A percentile compares a stretch with the other conserved stretches of the same genome.
Evolutionary conservation across 1,284 basidiomycete genomes (phyloP).

Genomic region (Tetrapyrgos nigripes): DNA sequence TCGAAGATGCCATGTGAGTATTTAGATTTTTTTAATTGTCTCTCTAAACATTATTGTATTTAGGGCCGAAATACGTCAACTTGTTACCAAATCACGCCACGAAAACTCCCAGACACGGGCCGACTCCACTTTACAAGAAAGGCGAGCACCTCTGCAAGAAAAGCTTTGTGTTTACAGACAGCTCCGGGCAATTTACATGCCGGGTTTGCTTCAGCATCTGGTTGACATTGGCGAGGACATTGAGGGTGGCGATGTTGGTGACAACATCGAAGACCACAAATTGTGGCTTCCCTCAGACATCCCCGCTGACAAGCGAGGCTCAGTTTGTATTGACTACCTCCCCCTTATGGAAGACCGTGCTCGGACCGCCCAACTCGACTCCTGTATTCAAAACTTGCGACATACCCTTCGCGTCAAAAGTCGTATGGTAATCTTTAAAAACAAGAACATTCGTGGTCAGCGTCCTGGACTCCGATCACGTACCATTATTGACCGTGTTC

Average conservation of each 20-base stretch:
- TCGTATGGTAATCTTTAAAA: conserved; percentile 21
- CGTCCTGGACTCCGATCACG: conserved; percentile 16
- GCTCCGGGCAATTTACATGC: conserved; percentile 19
- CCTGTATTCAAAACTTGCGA: conserved; percentile 17
- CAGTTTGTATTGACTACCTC: conserved; percentile 16
- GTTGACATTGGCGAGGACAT: background rate
- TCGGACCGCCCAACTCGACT: conserved; percentile 17
- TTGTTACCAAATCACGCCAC: background rate
- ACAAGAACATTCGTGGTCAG: conserved; percentile 23
- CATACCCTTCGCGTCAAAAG: conserved; percentile 21
- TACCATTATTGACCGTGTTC: conserved; percentile 20
- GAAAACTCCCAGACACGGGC: background rate
- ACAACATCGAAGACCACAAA: conserved; percentile 17
- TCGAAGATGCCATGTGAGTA: background rate
- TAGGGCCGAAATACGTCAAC: background rate
- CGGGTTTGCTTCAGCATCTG: conserved; percentile 14
- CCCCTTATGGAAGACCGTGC: conserved; percentile 18
- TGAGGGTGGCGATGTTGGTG: background rate
- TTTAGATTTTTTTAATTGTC: conserved; percentile 4
- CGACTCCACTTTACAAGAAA: conserved; percentile 11
- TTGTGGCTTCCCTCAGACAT: conserved; percentile 25
- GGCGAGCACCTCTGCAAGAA: conserved; percentile 14
- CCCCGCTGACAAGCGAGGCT: background rate
- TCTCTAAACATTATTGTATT: background rate
- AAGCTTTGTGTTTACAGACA: conserved; percentile 18